These are phyloP conservation scores for Phalaenopsis hybrid DNA, from an alignment of 116 monocot genomes.

Conservation along the genomic window DNA sequence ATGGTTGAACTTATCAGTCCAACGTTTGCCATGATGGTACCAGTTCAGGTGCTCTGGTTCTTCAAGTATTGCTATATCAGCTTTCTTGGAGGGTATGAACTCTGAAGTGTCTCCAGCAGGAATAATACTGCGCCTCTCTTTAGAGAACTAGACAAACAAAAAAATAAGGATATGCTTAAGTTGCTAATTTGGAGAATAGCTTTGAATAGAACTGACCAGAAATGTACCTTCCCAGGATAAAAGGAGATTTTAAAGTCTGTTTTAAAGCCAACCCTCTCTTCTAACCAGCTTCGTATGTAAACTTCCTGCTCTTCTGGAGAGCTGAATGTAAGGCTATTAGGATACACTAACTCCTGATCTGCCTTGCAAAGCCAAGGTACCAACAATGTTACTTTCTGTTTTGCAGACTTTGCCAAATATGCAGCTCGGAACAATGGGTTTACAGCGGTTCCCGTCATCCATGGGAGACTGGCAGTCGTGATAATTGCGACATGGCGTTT, in stretches of 20 bases:
- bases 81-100: conserved; percentile 79
- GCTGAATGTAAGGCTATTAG: conserved; percentile 63
- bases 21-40: conserved; percentile 97
- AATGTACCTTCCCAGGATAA: conserved; percentile 88
- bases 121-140: conserved; percentile 89
- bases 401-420: conserved; percentile 64
- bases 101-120: conserved; percentile 94
- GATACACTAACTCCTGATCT: conserved; percentile 92
- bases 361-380: conserved; percentile 95
- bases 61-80: conserved; percentile 95
- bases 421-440: conserved; percentile 96
- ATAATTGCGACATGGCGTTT: conserved; percentile 89
- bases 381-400: conserved; percentile 86
- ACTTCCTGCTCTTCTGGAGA: conserved; percentile 85
- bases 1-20: conserved; percentile 98
- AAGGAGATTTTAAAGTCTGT: conserved; percentile 92
- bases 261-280: conserved; percentile 88
- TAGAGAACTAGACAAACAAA: conserved; percentile 60
- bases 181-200: background rate
- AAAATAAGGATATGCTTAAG: background rate
- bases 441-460: conserved; percentile 99
- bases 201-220: background rate
- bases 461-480: conserved; percentile 96
- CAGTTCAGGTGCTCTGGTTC: conserved; percentile 98
- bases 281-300: conserved; percentile 86